Percentiles rank a stretch among this genome's conserved stretches.
These are phyloP conservation scores for Cordyceps tenuipes DNA, from an alignment of 2,329 filamentous ascomycete genomes.

Conservation along the genomic window DNA sequence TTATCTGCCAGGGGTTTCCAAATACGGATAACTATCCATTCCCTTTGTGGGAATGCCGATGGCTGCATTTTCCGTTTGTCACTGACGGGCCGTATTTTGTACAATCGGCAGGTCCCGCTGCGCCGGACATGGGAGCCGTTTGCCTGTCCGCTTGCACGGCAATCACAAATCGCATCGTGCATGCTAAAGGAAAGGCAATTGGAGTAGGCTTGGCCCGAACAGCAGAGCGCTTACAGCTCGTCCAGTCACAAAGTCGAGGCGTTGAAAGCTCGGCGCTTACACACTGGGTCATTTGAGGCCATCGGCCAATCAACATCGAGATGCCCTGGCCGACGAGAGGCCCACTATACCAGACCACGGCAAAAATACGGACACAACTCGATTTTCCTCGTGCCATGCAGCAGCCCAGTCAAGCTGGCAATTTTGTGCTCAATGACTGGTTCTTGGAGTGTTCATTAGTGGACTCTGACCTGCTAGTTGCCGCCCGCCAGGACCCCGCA, in stretches of 20 bases:
- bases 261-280: slow-evolving; percentile 11
- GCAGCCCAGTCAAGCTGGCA: neutral
- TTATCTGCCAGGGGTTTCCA: no score
- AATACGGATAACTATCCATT: no score
- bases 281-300: neutral
- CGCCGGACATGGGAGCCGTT: neutral
- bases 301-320: slow-evolving; percentile 2
- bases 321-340: neutral
- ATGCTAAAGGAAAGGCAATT: neutral
- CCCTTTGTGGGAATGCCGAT: no score
- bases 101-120: neutral
- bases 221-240: slow-evolving; percentile 9
- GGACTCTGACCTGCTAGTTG: neutral
- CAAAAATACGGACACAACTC: neutral
- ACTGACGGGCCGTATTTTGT: neutral
- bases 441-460: neutral
- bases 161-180: no score
- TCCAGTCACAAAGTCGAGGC: slow-evolving; percentile 8
- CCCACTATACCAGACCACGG: neutral
- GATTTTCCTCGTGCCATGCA: neutral
- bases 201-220: slow-evolving; percentile 7
- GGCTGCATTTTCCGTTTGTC: neutral
- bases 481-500: slow-evolving; percentile 2
- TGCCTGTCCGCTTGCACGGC: neutral
- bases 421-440: neutral